These are phyloP conservation scores for Thraustochytrium striatum DNA, from an alignment of 352 stramenopile genomes.

Conservation along the genomic window DNA sequence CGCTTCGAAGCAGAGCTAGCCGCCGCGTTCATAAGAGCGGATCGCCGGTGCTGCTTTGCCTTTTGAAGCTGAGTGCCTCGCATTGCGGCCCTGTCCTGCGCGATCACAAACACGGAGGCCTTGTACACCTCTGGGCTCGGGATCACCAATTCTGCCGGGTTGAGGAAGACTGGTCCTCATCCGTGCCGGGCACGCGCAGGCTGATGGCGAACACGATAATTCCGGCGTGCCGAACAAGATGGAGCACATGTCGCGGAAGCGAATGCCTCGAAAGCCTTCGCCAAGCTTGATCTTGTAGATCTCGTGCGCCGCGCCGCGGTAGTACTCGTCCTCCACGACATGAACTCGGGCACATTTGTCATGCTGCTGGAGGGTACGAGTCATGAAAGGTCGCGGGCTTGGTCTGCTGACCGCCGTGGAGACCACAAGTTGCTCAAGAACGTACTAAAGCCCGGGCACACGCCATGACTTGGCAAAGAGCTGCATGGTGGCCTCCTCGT, in stretches of 20 bases:
- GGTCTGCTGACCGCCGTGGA: neutral
- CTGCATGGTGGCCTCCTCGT: slow-evolving; percentile 30
- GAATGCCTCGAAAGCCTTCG: neutral
- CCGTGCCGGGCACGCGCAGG: neutral
- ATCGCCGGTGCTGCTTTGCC: neutral
- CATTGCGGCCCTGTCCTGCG: neutral
- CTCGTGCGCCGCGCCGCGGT: neutral
- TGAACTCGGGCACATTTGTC: neutral
- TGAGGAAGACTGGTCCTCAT: neutral
- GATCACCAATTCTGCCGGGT: slow-evolving; percentile 2
- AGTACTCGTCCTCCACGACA: slow-evolving; percentile 18
- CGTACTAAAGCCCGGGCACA: slow-evolving; percentile 4
- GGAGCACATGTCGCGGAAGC: neutral
- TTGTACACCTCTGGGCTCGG: neutral
- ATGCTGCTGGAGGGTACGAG: neutral
- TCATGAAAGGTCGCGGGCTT: neutral
- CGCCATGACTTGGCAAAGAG: neutral
- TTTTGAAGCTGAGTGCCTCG: neutral
- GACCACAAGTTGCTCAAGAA: slow-evolving; percentile 9
- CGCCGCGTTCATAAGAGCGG: neutral
- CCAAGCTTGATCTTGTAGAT: slow-evolving; percentile 18
- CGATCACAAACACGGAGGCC: neutral
- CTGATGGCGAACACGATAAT: slow-evolving; percentile 1
- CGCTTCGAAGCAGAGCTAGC: neutral
- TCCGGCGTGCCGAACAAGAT: slow-evolving; percentile 25